Percentiles rank a stretch among this genome's conserved stretches.
These are phyloP conservation scores for Sphaerulina populicola DNA, from an alignment of 2,329 filamentous ascomycete species.

Conservation along the genomic window DNA sequence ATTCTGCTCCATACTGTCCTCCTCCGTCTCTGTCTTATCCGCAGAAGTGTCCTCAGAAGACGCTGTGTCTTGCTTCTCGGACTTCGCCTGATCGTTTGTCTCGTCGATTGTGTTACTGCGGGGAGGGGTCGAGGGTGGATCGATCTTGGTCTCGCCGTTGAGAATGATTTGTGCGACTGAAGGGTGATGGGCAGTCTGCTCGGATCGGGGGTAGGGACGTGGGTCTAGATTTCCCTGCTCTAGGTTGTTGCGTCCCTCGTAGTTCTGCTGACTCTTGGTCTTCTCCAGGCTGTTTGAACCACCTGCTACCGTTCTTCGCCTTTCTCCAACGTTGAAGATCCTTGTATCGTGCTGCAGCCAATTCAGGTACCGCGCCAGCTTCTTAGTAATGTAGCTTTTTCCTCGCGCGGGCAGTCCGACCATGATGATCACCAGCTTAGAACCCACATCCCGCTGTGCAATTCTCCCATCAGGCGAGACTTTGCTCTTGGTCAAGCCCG, in stretches of 20 bases:
- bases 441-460: conserved; percentile 83
- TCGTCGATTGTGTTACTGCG: conserved; percentile 5
- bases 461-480: conserved; percentile 94
- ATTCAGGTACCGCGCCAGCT: conserved; percentile 86
- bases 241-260: background rate
- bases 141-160: conserved; percentile 45
- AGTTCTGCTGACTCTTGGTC: conserved; percentile 20
- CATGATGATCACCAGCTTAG: conserved; percentile 97
- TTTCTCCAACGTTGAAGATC: conserved; percentile 96
- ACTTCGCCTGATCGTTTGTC: conserved; percentile 14
- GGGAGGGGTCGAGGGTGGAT: conserved; percentile 30
- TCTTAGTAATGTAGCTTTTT: conserved; percentile 99
- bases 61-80: conserved; percentile 23
- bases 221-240: conserved; percentile 16
- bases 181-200: conserved; percentile 16
- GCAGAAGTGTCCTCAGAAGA: conserved; percentile 15
- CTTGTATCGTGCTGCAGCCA: conserved; percentile 94
- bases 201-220: conserved; percentile 6
- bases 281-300: conserved; percentile 37
- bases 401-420: conserved; percentile 89
- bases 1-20: conserved; percentile 68
- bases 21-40: conserved; percentile 20
- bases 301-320: conserved; percentile 69
- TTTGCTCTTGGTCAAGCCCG: conserved; percentile 88
- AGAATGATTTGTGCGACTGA: conserved; percentile 51